Evolutionary conservation across 306 rosid genomes (phyloP).

Genomic region (Vigna angularis): DNA sequence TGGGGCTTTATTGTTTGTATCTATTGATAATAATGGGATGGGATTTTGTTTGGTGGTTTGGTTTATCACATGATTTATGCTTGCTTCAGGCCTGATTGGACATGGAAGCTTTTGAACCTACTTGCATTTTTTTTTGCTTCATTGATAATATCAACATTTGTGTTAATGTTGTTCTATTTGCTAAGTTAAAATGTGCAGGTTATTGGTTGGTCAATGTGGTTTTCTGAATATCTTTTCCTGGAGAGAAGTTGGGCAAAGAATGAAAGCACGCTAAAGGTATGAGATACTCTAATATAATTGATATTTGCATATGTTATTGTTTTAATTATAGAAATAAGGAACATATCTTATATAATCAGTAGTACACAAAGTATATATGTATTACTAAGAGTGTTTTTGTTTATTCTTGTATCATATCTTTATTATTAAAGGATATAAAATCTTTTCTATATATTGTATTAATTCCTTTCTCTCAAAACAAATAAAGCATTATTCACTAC

Average conservation of each 20-base stretch:
- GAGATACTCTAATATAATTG: too few species aligned
- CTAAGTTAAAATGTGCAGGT: constrained; percentile 60
- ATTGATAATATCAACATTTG: background rate
- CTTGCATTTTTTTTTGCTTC: background rate
- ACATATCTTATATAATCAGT: too few species aligned
- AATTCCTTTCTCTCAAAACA: too few species aligned
- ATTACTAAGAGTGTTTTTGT: too few species aligned
- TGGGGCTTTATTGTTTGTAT: background rate
- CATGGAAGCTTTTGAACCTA: constrained; percentile 6
- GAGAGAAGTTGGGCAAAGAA: constrained; percentile 98
- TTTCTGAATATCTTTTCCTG: constrained; percentile 89
- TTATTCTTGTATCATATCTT: too few species aligned
- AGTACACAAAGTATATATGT: too few species aligned
- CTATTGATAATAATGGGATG: constrained; percentile 16
- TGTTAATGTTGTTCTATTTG: constrained; percentile 28
- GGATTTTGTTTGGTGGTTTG: constrained; percentile 16
- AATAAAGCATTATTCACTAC: too few species aligned
- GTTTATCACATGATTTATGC: constrained; percentile 15
- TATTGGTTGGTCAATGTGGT: constrained; percentile 99
- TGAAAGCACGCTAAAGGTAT: constrained; percentile 90
- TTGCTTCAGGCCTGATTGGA: constrained; percentile 9
- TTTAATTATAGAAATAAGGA: too few species aligned
- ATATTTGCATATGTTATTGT: too few species aligned
- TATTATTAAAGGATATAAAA: too few species aligned
- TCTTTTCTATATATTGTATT: too few species aligned